These are phyloP conservation scores for Tulasnella sp. DNA, from an alignment of 768 basidiomycete species.

Conservation along the genomic window DNA sequence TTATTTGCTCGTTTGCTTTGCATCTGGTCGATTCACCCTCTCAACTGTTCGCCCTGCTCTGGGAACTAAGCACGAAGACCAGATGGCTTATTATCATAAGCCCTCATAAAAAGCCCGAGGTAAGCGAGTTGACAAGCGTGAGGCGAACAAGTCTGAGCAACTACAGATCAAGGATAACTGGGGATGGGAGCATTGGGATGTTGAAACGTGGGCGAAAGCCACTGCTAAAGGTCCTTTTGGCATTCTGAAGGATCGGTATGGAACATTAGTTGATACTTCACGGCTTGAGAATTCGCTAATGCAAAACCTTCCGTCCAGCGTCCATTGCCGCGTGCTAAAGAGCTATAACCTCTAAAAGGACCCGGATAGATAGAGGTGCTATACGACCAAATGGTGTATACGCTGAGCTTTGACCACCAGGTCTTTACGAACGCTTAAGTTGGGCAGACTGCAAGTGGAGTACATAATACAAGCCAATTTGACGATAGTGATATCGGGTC, in stretches of 20 bases:
- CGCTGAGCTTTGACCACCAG: no score
- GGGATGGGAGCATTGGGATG: slow-evolving; percentile 56
- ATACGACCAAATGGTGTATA: no score
- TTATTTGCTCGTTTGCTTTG: slow-evolving; percentile 62
- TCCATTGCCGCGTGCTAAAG: slow-evolving; percentile 43
- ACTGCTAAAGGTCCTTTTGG: slow-evolving; percentile 21
- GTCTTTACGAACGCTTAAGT: no score
- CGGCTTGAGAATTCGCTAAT: neutral
- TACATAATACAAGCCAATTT: no score
- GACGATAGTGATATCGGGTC: no score
- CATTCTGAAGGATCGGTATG: slow-evolving; percentile 40
- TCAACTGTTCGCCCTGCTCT: slow-evolving; percentile 51
- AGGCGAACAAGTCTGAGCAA: neutral
- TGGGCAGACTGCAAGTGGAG: no score
- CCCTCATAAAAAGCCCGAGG: slow-evolving; percentile 70
- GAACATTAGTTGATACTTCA: slow-evolving; percentile 21
- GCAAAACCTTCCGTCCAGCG: slow-evolving; percentile 23
- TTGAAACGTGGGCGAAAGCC: slow-evolving; percentile 33
- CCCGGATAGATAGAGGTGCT: no score
- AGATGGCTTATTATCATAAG: slow-evolving; percentile 58
- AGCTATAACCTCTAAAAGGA: slow-evolving; percentile 31
- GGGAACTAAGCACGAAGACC: slow-evolving; percentile 49
- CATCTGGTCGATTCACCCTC: slow-evolving; percentile 54
- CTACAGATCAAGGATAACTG: slow-evolving; percentile 50
- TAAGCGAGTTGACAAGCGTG: slow-evolving; percentile 21